Evolutionary conservation across 208 protist genomes (phyloP).

Genomic region (Leishmania mexicana): DNA sequence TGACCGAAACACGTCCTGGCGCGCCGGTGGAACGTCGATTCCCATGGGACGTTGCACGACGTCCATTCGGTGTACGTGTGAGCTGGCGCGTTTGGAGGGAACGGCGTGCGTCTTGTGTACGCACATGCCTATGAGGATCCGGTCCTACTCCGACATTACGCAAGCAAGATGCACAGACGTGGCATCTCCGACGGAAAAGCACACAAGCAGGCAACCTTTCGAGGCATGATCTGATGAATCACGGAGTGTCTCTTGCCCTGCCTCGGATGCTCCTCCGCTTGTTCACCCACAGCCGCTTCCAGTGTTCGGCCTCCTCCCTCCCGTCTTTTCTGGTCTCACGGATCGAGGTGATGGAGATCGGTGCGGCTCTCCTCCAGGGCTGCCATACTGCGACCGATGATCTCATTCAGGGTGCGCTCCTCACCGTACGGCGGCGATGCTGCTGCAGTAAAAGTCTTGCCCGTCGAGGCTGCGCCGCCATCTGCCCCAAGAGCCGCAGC

Average conservation of each 20-base stretch:
- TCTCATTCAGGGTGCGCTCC: conserved; percentile 44
- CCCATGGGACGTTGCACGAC: not conserved
- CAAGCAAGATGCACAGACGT: too few species aligned
- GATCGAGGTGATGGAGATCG: conserved; percentile 2
- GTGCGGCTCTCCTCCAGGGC: conserved; percentile 25
- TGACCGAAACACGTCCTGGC: too few species aligned
- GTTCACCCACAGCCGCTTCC: not conserved
- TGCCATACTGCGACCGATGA: conserved; percentile 41
- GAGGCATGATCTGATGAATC: too few species aligned
- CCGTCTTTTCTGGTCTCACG: not conserved
- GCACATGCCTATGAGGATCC: too few species aligned
- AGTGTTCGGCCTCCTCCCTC: not conserved
- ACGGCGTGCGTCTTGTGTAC: too few species aligned
- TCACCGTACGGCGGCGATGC: not conserved
- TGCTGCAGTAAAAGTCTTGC: not conserved
- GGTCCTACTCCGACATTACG: too few species aligned
- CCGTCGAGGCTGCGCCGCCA: not conserved
- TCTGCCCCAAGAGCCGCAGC: not conserved
- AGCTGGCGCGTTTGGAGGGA: too few species aligned
- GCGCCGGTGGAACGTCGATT: too few species aligned
- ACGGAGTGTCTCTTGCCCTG: not conserved
- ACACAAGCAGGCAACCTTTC: too few species aligned
- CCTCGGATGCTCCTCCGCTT: not conserved
- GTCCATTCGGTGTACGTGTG: too few species aligned
- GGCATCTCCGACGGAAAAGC: too few species aligned